Evolutionary conservation across 1,284 basidiomycete genomes (phyloP), one percentile per base, ranked within the genome.

Genomic region (Sutorius eximius): DNA sequence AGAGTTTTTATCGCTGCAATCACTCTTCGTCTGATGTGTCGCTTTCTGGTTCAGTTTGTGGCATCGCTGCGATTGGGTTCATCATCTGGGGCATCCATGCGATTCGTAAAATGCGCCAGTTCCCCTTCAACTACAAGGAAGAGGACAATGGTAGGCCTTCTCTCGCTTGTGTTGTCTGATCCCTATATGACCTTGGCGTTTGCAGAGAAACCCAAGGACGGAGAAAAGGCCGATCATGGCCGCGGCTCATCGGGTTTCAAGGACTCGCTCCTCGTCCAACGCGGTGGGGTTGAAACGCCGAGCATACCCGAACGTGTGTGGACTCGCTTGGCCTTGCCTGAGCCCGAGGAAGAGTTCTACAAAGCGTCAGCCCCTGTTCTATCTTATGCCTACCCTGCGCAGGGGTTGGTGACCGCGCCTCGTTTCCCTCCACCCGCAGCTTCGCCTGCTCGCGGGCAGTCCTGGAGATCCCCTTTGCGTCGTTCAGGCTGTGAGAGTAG

Each of bases 41-140:
- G n/a, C 18, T 13, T 22, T 20, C 43, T 27, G 4, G 30, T 44
- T 29, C 42, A 67, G 59, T 52, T 3, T 62, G 56, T 43, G 44
- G 55, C 7, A 12, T 64, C 18, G 64, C 66, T 13, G 62, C 52
- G 0, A 2, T 68, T 1, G 63, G 63, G 5, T 65, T 62, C 34
- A 9, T 66, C 18, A 32, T 53, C 44, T 64, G 61, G 63, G 24
- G 34, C 41, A 55, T 68, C 16, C 64, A 64, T 9, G 63, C 56
- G 0, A 27, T 68, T 29, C 59, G 46, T n/a, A 68, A 66, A 42
- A 68, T 63, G 59, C 38, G 51, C 37, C 11, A 49, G 2, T 46
- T 24, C n/a, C 59, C 66, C 1, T 63, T 68, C 44, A 43, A 40
- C 34, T 16, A 44, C 33, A 16, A 16, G 4, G 1, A 20, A 1